These are phyloP conservation scores for Monotropa hypopitys DNA, from an alignment of 179 eudicot species.

Conservation along the genomic window DNA sequence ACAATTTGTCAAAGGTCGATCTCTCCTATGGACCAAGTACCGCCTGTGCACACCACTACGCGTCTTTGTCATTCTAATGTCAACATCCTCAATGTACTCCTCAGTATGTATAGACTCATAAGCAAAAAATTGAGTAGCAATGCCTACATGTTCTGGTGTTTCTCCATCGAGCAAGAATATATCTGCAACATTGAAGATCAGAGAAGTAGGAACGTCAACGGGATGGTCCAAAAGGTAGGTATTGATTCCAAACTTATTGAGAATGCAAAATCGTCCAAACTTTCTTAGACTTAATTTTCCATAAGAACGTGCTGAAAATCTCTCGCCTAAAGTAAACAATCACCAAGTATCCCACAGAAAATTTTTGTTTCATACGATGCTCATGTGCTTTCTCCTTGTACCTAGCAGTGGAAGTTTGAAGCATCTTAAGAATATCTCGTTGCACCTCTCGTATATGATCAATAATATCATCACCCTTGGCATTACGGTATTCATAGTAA, in stretches of 20 bases:
- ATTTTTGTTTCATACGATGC: background rate
- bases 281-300: background rate
- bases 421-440: background rate
- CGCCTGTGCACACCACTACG: background rate
- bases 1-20: background rate
- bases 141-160: background rate
- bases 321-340: background rate
- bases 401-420: background rate
- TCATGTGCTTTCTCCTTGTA: background rate
- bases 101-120: background rate
- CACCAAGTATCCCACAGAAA: background rate
- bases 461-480: background rate
- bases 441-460: background rate
- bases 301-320: background rate
- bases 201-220: background rate
- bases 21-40: background rate
- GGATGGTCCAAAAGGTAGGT: background rate
- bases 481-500: background rate
- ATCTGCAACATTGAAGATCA: background rate
- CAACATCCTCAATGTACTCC: background rate
- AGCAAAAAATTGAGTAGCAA: background rate
- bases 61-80: too few species aligned
- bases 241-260: too few species aligned
- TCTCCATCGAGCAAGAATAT: background rate
- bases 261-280: background rate